These are phyloP conservation scores for Fraxinus baroniana DNA, from an alignment of 305 asterid species.

Conservation along the genomic window DNA sequence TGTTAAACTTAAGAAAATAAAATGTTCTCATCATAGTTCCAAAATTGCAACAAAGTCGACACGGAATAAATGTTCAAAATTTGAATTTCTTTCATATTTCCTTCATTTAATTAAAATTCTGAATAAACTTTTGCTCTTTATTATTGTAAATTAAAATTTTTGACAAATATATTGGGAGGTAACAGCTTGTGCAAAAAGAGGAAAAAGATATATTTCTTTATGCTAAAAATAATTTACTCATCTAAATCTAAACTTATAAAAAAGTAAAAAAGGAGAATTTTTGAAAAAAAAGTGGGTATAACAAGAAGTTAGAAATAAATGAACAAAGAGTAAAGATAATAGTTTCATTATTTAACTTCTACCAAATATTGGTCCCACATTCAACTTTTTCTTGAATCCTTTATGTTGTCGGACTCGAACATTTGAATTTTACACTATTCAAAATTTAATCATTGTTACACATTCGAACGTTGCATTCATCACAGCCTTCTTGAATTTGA, in stretches of 20 bases:
- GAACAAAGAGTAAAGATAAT: not conserved
- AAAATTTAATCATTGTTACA: not conserved
- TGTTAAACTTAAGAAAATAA: not conserved
- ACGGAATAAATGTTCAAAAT: not conserved
- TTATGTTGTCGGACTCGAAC: not conserved
- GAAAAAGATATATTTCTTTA: not conserved
- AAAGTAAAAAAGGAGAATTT: not conserved
- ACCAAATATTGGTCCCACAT: not conserved
- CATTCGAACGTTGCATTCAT: constrained; percentile 3
- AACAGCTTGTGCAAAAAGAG: not conserved
- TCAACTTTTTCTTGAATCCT: not conserved
- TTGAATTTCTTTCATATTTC: not conserved
- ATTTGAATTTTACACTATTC: not conserved
- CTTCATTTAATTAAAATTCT: not conserved
- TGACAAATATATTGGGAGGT: not conserved
- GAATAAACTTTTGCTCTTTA: not conserved
- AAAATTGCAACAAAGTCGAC: not conserved
- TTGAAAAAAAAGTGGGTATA: not conserved
- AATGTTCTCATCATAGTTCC: not conserved
- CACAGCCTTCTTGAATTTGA: not conserved
- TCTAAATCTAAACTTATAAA: not conserved
- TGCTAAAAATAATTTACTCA: not conserved
- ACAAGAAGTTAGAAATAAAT: not conserved
- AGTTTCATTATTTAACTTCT: not conserved
- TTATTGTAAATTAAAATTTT: not conserved